Percentiles rank a stretch among this genome's conserved stretches.
phyloP scores from a whole-genome alignment of 2,329 filamentous ascomycete species.

The Stagonosporopsis vannaccii region DNA sequence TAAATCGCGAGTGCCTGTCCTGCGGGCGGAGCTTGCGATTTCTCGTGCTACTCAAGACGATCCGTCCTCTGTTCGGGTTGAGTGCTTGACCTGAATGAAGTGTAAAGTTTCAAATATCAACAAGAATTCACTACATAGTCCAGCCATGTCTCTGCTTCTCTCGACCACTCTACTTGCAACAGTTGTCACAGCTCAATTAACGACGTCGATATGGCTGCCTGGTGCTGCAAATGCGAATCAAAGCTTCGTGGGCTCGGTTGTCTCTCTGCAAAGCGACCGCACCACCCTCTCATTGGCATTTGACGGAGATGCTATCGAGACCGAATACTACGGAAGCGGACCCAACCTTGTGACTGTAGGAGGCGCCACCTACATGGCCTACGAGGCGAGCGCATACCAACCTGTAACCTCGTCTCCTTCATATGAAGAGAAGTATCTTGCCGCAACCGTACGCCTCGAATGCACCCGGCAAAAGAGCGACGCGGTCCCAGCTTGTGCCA shows the following conservation, averaged over 20 bases:
- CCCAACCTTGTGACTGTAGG: conserved; percentile 22
- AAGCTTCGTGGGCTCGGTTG: conserved; percentile 31
- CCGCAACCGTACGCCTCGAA: conserved; percentile 20
- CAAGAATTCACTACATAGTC: not conserved
- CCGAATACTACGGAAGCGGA: conserved; percentile 12
- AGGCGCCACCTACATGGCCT: conserved; percentile 30
- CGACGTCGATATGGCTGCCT: conserved; percentile 41
- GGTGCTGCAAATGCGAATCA: conserved; percentile 17
- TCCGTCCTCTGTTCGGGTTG: not conserved
- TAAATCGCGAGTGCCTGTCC: not conserved
- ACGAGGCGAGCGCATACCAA: conserved; percentile 17
- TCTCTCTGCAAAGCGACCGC: conserved; percentile 27
- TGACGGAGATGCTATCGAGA: conserved; percentile 6
- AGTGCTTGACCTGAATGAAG: not conserved
- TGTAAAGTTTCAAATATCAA: not conserved
- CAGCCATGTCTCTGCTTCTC: conserved; percentile 33
- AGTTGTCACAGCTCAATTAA: conserved; percentile 33
- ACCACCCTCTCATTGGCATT: conserved; percentile 29
- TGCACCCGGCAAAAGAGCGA: conserved; percentile 18
- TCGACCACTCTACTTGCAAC: conserved; percentile 31
- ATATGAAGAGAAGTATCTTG: not conserved
- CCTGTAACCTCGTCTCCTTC: not conserved
- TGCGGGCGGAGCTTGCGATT: not conserved
- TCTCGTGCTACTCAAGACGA: not conserved
- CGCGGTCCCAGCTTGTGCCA: conserved; percentile 25